Evolutionary conservation across 2,329 filamentous ascomycete species (phyloP).

Genomic region (Calonectria leucothoes): DNA sequence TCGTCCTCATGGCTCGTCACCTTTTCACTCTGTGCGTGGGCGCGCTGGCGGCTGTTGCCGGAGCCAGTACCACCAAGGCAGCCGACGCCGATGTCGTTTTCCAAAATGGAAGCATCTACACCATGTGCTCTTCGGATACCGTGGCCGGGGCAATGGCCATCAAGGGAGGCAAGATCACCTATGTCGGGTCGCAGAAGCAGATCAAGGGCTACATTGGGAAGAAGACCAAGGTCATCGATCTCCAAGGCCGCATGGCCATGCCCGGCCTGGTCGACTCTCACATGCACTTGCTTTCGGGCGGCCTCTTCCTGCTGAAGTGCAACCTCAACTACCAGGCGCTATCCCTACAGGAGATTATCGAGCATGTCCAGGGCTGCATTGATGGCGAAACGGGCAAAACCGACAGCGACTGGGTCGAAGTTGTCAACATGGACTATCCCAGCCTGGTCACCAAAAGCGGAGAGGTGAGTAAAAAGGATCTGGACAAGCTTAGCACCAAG

Average conservation of each 20-base stretch:
- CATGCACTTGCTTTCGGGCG: constrained; percentile 41
- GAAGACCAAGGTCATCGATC: constrained; percentile 39
- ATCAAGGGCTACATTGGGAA: constrained; percentile 37
- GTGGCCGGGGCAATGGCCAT: constrained; percentile 35
- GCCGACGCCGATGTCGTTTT: constrained; percentile 38
- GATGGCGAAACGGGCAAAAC: constrained; percentile 36
- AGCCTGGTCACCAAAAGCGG: constrained; percentile 35
- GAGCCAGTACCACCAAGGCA: neutral
- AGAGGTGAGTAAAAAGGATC: constrained; percentile 32
- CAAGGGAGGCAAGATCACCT: constrained; percentile 34
- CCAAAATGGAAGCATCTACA: constrained; percentile 43
- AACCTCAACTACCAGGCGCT: constrained; percentile 43
- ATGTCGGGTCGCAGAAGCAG: constrained; percentile 31
- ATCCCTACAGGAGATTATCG: constrained; percentile 21
- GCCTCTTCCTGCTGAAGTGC: constrained; percentile 40
- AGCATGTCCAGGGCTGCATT: constrained; percentile 40
- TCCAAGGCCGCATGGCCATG: constrained; percentile 45
- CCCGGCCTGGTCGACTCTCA: constrained; percentile 43
- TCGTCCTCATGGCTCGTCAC: neutral
- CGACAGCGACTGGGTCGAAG: constrained; percentile 41
- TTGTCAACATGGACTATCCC: constrained; percentile 40
- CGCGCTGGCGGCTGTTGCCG: constrained; percentile 25
- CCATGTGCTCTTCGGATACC: constrained; percentile 28
- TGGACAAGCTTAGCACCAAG: constrained; percentile 36
- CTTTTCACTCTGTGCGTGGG: constrained; percentile 18